Conservation (phyloP, 2,329 filamentous ascomycete genomes). For the Trichoderma cornu-damae region DNA sequence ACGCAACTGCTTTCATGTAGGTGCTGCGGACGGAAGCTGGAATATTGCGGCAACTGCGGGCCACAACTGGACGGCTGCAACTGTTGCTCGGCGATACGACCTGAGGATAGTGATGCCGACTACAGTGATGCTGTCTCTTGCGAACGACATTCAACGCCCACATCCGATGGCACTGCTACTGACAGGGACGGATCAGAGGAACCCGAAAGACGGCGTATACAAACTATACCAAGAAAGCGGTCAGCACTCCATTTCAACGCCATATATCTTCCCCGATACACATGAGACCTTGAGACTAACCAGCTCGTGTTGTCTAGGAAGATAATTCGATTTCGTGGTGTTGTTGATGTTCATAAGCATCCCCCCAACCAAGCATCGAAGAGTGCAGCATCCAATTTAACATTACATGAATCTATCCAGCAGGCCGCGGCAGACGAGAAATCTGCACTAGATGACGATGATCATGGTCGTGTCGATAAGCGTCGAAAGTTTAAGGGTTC, state of each 20-base stretch:
- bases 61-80: not conserved
- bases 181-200: not conserved
- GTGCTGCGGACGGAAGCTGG: not conserved
- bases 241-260: not conserved
- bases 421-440: too few species aligned
- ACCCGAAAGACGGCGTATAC: not conserved
- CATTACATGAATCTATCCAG: too few species aligned
- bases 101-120: not conserved
- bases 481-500: not conserved
- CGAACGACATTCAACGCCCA: too few species aligned
- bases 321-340: not conserved
- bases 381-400: not conserved
- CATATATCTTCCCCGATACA: not conserved
- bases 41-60: not conserved
- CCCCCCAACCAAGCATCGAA: not conserved
- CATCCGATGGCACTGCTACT: too few species aligned
- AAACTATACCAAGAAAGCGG: not conserved
- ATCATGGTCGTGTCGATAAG: not conserved
- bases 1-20: not conserved
- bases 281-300: not conserved
- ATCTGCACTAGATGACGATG: not conserved
- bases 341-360: too few species aligned
- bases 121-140: too few species aligned
- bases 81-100: not conserved
- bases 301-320: not conserved